Conservation (phyloP, 495 filamentous ascomycete species). For the Hyaloscypha hepaticicola region DNA sequence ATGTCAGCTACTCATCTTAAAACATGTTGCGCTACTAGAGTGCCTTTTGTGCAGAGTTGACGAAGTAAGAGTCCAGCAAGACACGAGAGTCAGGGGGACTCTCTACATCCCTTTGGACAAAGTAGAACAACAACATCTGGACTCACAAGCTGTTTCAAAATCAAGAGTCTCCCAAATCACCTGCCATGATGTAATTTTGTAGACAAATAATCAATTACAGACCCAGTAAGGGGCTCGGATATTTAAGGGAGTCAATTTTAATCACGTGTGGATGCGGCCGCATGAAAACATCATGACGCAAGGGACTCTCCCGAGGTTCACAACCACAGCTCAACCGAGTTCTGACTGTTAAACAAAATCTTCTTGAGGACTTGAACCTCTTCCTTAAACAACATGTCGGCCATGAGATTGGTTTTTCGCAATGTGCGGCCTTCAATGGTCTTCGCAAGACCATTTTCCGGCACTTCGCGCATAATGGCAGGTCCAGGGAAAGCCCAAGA, state of each 20-base stretch:
- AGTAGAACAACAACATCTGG: too few species aligned
- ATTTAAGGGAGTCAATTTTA: not conserved
- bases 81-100: too few species aligned
- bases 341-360: not conserved
- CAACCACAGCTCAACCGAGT: constrained; percentile 1
- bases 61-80: too few species aligned
- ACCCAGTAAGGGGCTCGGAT: not conserved
- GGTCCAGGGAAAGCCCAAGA: constrained; percentile 26
- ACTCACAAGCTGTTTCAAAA: too few species aligned
- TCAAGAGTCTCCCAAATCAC: too few species aligned
- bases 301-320: constrained; percentile 9
- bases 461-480: constrained; percentile 20
- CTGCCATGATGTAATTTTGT: too few species aligned
- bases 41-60: not conserved
- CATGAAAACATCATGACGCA: constrained; percentile 22
- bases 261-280: constrained; percentile 11
- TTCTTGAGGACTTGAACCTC: not conserved
- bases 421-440: constrained; percentile 35
- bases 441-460: constrained; percentile 23
- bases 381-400: constrained; percentile 38
- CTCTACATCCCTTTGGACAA: too few species aligned
- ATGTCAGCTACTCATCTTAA: not conserved
- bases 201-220: too few species aligned
- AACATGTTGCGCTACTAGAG: too few species aligned
- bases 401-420: constrained; percentile 38